Base-by-base conservation (phyloP, 2,329 filamentous ascomycete genomes). In the Penicillium sp. region DNA sequence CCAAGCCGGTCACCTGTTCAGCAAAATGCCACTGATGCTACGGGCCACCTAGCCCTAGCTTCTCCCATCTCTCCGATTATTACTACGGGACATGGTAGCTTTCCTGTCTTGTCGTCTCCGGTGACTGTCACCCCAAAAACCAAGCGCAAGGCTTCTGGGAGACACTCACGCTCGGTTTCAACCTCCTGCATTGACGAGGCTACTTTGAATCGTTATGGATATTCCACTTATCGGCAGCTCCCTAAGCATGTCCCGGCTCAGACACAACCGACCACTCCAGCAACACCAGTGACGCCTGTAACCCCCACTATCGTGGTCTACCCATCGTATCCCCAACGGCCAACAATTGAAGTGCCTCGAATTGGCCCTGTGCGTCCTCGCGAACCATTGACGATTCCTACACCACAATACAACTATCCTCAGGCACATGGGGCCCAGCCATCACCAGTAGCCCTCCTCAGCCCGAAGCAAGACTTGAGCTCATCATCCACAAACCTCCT, bases 221-320 rank as follows among this genome's bases (percentile, higher is more conserved):
- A 88, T 71, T 85, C 89, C n/a, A 87, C 86, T 38, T 95, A 93
- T 70, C 84, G 85, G 47, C 84, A 86, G 59, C 77, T 89, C 67
- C 84, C 86, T 26, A 73, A 70, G 55, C 81, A 79, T 55, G 67
- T 75, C 44, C 70, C 75, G 47, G 51, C 67, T 13, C 69, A 74
- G 42, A 62, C 63, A n/a, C 65, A 68, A n/a, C 64, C 69, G 28
- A 65, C 67, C 14, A 65, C 64, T 20, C 64, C 70, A 10, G 62
- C 64, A 22, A 70, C 65, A 3, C 59, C 73, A 60, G 61, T 68
- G 26, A 71, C 61, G 10, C 59, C 73, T 60, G 61, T 69, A 32
- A 71, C 61, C 4, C 62, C 63, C 13, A 62, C 57, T 22, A 65
- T 66, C 51, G 68, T 67, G 57, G 65, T 63, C 40, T 70, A 64